Evolutionary conservation across 441 rosid genomes (phyloP).

Genomic region (Aleurites moluccanus): DNA sequence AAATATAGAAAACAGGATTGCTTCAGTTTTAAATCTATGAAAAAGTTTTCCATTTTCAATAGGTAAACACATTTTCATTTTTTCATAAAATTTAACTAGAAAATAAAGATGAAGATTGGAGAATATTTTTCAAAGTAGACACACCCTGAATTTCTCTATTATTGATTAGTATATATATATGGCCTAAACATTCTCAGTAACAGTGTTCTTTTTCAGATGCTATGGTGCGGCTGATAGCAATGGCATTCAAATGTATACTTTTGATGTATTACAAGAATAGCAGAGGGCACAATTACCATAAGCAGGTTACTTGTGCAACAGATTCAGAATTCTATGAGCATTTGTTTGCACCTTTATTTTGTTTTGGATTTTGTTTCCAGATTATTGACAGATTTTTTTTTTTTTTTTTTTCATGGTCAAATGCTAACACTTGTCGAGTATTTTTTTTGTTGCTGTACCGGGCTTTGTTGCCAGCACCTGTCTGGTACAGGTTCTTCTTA

Average conservation of each 20-base stretch:
- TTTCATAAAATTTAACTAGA: background rate
- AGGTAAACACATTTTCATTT: background rate
- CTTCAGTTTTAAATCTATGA: background rate
- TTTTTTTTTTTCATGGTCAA: slow-evolving; percentile 49
- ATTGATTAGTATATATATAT: background rate
- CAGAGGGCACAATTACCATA: slow-evolving; percentile 57
- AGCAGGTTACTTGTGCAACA: slow-evolving; percentile 40
- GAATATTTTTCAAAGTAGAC: background rate
- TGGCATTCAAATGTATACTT: slow-evolving; percentile 58
- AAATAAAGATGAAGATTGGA: background rate
- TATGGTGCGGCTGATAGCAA: slow-evolving; percentile 55
- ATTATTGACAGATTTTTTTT: slow-evolving; percentile 1
- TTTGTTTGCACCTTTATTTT: background rate
- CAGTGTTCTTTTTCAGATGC: slow-evolving; percentile 42
- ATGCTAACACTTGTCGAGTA: slow-evolving; percentile 59
- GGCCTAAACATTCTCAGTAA: slow-evolving; percentile 20
- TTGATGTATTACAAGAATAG: slow-evolving; percentile 58
- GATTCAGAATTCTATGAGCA: background rate
- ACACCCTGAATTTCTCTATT: background rate
- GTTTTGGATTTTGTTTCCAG: background rate
- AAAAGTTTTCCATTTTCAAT: background rate
- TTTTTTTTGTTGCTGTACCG: slow-evolving; percentile 55
- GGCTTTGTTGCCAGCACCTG: slow-evolving; percentile 61
- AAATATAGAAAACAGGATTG: background rate
- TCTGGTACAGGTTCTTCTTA: slow-evolving; percentile 69